A percentile compares a stretch with the other conserved stretches of the same genome.
These are phyloP conservation scores for Lichtheimia ramosa DNA, from an alignment of 371 early-diverging fungal genomes.

Conservation along the genomic window DNA sequence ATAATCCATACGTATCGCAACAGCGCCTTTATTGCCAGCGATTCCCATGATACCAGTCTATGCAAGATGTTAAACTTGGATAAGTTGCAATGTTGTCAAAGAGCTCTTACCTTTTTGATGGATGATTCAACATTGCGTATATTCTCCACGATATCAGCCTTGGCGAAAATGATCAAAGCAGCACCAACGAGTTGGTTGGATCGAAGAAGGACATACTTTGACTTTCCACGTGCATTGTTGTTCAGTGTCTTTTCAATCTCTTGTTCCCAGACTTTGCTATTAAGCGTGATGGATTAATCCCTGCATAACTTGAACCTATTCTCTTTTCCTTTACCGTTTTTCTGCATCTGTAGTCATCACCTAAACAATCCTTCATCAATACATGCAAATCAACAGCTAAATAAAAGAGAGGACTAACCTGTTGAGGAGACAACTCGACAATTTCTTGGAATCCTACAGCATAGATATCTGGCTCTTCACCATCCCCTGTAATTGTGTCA, in stretches of 20 bases:
- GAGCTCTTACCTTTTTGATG: slow-evolving; percentile 64
- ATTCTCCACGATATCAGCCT: slow-evolving; percentile 60
- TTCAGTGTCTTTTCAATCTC: slow-evolving; percentile 64
- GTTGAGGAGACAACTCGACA: slow-evolving; percentile 86
- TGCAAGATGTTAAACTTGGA: background rate
- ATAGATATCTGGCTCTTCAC: slow-evolving; percentile 74
- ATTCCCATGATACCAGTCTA: slow-evolving; percentile 81
- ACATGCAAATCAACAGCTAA: background rate
- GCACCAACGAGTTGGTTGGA: slow-evolving; percentile 90
- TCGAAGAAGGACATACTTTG: slow-evolving; percentile 73
- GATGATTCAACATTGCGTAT: slow-evolving; percentile 84
- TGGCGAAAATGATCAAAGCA: slow-evolving; percentile 80
- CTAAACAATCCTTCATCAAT: slow-evolving; percentile 1
- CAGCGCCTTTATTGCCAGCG: slow-evolving; percentile 89
- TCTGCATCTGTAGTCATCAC: slow-evolving; percentile 80
- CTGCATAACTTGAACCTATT: background rate
- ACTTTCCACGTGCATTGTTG: slow-evolving; percentile 24
- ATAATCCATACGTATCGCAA: slow-evolving; percentile 83
- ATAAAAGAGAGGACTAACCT: slow-evolving; percentile 27
- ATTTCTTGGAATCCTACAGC: slow-evolving; percentile 94
- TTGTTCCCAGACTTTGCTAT: slow-evolving; percentile 63
- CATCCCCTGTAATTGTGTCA: background rate
- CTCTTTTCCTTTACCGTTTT: slow-evolving; percentile 30
- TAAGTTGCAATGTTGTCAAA: background rate
- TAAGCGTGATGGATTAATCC: background rate